Evolutionary conservation across 2,329 filamentous ascomycete species (phyloP).

Genomic region (Ascochyta viciae-villosae): DNA sequence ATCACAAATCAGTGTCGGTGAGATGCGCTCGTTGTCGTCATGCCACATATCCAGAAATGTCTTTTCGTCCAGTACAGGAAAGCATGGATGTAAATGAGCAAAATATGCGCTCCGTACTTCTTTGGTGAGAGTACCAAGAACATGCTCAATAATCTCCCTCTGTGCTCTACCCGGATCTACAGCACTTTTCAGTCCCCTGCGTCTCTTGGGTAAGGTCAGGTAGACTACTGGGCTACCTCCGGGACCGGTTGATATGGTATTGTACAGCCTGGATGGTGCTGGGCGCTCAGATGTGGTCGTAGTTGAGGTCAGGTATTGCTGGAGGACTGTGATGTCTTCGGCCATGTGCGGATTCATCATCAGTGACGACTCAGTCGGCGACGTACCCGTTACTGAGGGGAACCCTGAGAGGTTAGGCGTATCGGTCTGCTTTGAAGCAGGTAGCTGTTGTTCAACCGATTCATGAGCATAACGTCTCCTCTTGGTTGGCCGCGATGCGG

Average conservation of each 20-base stretch:
- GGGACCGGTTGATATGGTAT: slow-evolving; percentile 22
- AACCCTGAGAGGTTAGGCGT: slow-evolving; percentile 2
- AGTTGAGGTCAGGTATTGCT: slow-evolving; percentile 24
- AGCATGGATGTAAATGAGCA: slow-evolving; percentile 26
- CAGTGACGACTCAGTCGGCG: slow-evolving; percentile 24
- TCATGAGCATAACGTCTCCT: neutral
- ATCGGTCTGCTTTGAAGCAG: neutral
- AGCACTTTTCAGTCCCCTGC: slow-evolving; percentile 19
- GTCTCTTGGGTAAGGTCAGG: slow-evolving; percentile 22
- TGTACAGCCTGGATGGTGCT: slow-evolving; percentile 12
- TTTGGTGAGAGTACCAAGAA: slow-evolving; percentile 15
- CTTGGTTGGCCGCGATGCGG: neutral
- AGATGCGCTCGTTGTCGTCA: slow-evolving; percentile 20
- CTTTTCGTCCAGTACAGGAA: slow-evolving; percentile 26
- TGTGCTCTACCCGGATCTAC: slow-evolving; percentile 24
- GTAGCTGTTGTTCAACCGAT: neutral
- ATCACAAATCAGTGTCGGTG: slow-evolving; percentile 26
- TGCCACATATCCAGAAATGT: slow-evolving; percentile 25
- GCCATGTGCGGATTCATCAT: slow-evolving; percentile 34
- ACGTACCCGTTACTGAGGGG: slow-evolving; percentile 14
- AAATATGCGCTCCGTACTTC: slow-evolving; percentile 24
- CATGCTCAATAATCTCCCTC: slow-evolving; percentile 27
- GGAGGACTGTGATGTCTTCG: slow-evolving; percentile 28
- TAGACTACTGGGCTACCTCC: slow-evolving; percentile 27
- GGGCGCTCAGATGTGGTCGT: neutral